A percentile compares a stretch with the other conserved stretches of the same genome.
Conservation (phyloP, 2,329 filamentous ascomycete genomes). For the Trichoderma asperellum region DNA sequence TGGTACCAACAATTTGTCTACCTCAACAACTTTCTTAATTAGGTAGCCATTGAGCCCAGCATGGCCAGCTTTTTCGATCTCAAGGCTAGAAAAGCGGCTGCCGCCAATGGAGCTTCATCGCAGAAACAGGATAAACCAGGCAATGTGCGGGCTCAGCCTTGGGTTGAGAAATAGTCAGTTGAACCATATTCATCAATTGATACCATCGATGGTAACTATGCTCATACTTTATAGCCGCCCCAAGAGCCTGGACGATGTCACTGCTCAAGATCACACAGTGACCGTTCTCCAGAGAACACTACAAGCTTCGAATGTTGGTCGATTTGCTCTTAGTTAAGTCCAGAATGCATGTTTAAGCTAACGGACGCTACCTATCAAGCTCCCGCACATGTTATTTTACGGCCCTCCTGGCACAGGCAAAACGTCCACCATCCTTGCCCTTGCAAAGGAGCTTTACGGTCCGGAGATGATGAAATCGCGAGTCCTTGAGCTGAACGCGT, state of each 20-base stretch:
- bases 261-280: conserved; percentile 96
- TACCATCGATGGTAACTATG: background rate
- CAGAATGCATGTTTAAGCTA: background rate
- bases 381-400: conserved; percentile 99
- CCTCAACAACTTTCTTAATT: background rate
- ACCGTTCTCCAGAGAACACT: conserved; percentile 89
- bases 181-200: conserved; percentile 11
- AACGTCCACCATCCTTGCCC: conserved; percentile 94
- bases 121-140: conserved; percentile 66
- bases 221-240: conserved; percentile 70
- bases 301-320: conserved; percentile 82
- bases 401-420: conserved; percentile 97
- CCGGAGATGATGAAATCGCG: conserved; percentile 90
- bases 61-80: conserved; percentile 97
- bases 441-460: conserved; percentile 96
- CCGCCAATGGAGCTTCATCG: conserved; percentile 63
- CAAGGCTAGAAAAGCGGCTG: conserved; percentile 83
- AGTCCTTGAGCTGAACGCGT: conserved; percentile 98
- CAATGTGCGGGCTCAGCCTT: conserved; percentile 75
- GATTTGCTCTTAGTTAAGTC: background rate
- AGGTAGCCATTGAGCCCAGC: background rate
- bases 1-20: background rate
- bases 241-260: conserved; percentile 90
- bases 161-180: conserved; percentile 97
- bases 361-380: conserved; percentile 43